Base-by-base conservation (phyloP, 495 filamentous ascomycete genomes). In the Lasiosphaeria hispida region DNA sequence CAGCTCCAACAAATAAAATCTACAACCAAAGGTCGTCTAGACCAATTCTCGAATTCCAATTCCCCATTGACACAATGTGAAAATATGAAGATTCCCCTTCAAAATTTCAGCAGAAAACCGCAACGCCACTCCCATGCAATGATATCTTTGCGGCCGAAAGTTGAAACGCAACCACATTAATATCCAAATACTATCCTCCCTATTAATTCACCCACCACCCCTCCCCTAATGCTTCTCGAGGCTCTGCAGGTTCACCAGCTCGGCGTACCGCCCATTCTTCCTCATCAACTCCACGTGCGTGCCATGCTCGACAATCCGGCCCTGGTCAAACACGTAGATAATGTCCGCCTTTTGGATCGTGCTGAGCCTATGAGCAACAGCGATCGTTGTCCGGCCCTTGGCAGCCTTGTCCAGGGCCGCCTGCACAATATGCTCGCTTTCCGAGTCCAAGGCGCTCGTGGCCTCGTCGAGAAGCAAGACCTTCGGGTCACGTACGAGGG, bases 401-500 rank as follows among this genome's bases (percentile, higher is more conserved):
- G 83, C 81, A 0, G 87, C 85, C 63, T 81, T 78, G 61, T 88
- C 87, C 57, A 95, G 77, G 7, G 87, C 88, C 39, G 81, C 78
- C 73, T 93, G 87, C 44, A 95, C 80, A 19, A 88, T 74, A 63
- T 81, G 81, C 75, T 96, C 90, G 34, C 81, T 85, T 74, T 92
- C 85, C 9, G 85, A 85, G 62, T 96, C 91, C 36, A 94, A 73
- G 18, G 84, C 85, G 44, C 81, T 85, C 1, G 91, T 94, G 0
- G 90, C 87, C 71, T 96, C 91, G 66, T 96, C 91, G 10, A 96
- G 80, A 38, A 96, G 73, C 61, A 96, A 65, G 36, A 94, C 71
- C 55, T 81, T 78, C 14, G 91, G 91, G 36, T 85, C 79, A 15
- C 90, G 84, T 8, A 94, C 77, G 14, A 94, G 78, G 0, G 91